A percentile compares a stretch with the other conserved stretches of the same genome.
phyloP scores from a whole-genome alignment of 495 filamentous ascomycete species.

The Arthonia radiata region DNA sequence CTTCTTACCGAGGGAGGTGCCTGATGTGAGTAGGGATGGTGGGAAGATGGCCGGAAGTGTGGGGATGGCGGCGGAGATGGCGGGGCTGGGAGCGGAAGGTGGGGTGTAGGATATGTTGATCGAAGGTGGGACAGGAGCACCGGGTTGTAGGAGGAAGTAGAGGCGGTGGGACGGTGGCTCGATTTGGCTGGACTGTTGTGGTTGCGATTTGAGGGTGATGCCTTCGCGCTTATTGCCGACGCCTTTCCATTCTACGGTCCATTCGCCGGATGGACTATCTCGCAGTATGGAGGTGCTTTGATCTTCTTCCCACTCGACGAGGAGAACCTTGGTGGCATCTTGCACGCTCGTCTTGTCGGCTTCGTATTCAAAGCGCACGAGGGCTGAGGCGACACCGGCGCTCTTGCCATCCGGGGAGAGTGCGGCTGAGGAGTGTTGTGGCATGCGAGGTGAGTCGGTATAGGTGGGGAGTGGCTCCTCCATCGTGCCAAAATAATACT shows the following conservation, averaged over 20 bases:
- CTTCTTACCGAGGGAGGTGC: constrained; percentile 40
- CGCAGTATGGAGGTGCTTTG: constrained; percentile 14
- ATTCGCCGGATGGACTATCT: constrained; percentile 22
- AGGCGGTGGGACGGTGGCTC: too few relatives aligned
- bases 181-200: too few relatives aligned
- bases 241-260: constrained; percentile 56
- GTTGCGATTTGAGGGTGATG: constrained; percentile 28
- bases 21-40: constrained; percentile 37
- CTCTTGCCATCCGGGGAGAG: too few relatives aligned
- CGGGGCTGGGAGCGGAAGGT: constrained; percentile 4
- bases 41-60: constrained; percentile 60
- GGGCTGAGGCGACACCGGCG: too few relatives aligned
- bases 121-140: constrained; percentile 36
- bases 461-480: too few relatives aligned
- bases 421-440: background rate
- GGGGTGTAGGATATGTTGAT: constrained; percentile 34
- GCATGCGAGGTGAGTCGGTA: too few relatives aligned
- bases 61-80: background rate
- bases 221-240: constrained; percentile 35
- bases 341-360: constrained; percentile 43
- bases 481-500: too few relatives aligned
- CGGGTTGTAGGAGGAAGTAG: constrained; percentile 49
- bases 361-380: constrained; percentile 73
- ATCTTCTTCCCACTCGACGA: constrained; percentile 61
- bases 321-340: constrained; percentile 66